Evolutionary conservation across 208 protist genomes (phyloP).

Genomic region (Phytomonas serpens): DNA sequence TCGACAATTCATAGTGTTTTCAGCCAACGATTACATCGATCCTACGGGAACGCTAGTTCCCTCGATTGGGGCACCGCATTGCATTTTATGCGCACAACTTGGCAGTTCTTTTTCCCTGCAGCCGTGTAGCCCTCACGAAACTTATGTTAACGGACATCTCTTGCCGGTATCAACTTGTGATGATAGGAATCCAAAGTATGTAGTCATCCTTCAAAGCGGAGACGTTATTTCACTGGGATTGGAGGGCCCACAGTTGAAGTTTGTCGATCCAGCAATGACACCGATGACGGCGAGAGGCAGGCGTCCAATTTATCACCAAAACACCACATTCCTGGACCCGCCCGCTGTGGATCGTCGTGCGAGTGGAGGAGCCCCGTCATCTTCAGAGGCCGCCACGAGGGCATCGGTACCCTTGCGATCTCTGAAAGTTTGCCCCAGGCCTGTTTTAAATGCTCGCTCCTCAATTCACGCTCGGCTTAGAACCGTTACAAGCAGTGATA

Average conservation of each 20-base stretch:
- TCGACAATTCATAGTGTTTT: neutral
- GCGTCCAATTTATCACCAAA: neutral
- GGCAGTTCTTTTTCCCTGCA: slow-evolving; percentile 5
- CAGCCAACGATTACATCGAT: neutral
- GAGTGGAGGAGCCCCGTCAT: neutral
- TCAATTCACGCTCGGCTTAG: neutral
- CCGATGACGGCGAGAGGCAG: slow-evolving; percentile 17
- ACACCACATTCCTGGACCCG: neutral
- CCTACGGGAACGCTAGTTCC: neutral
- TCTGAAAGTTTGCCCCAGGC: neutral
- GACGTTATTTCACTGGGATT: slow-evolving; percentile 49
- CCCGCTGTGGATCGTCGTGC: neutral
- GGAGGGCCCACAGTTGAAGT: slow-evolving; percentile 49
- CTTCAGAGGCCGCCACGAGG: neutral
- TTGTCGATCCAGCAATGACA: slow-evolving; percentile 44
- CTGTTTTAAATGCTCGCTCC: neutral
- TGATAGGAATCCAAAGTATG: neutral
- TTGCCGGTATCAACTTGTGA: neutral
- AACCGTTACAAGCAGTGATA: neutral
- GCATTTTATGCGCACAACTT: slow-evolving; percentile 14
- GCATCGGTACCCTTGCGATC: neutral
- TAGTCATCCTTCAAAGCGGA: slow-evolving; percentile 33
- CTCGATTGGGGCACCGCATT: slow-evolving; percentile 18
- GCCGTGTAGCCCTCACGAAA: slow-evolving; percentile 9
- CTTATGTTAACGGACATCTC: slow-evolving; percentile 11